Conservation (phyloP, 1,139 yeast genomes). For the Saccharomyces hybrid region DNA sequence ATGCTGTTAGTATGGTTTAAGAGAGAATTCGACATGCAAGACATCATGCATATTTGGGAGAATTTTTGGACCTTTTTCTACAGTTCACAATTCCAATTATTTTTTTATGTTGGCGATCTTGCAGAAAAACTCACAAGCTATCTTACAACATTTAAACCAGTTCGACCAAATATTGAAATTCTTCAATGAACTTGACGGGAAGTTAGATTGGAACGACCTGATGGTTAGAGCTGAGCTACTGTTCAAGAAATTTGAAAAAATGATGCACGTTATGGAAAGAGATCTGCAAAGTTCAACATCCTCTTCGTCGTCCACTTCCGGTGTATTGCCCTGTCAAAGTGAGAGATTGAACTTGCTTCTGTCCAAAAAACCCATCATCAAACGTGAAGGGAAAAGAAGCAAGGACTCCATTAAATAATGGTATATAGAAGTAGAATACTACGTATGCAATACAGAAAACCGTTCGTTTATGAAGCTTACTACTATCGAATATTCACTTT, state of each 20-base stretch:
- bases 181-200: constrained; percentile 81
- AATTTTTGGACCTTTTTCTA: constrained; percentile 81
- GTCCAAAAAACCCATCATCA: constrained; percentile 52
- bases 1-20: constrained; percentile 94
- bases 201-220: constrained; percentile 63
- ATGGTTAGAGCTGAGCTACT: constrained; percentile 74
- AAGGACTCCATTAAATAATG: constrained; percentile 22
- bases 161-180: constrained; percentile 91
- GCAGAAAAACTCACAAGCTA: constrained; percentile 76
- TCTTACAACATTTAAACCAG: constrained; percentile 60
- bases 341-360: constrained; percentile 54
- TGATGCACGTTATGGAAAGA: constrained; percentile 55
- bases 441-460: not conserved
- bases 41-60: constrained; percentile 81
- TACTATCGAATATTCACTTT: not conserved
- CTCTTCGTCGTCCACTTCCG: constrained; percentile 3
- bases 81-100: constrained; percentile 78
- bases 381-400: constrained; percentile 46
- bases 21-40: constrained; percentile 79
- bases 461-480: not conserved
- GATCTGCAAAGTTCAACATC: constrained; percentile 4
- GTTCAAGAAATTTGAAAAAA: constrained; percentile 69
- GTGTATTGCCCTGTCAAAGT: constrained; percentile 32
- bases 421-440: not conserved
- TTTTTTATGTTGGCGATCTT: constrained; percentile 77